phyloP scores from a whole-genome alignment of 2,329 filamentous ascomycete species.

The Madurella mycetomatis region DNA sequence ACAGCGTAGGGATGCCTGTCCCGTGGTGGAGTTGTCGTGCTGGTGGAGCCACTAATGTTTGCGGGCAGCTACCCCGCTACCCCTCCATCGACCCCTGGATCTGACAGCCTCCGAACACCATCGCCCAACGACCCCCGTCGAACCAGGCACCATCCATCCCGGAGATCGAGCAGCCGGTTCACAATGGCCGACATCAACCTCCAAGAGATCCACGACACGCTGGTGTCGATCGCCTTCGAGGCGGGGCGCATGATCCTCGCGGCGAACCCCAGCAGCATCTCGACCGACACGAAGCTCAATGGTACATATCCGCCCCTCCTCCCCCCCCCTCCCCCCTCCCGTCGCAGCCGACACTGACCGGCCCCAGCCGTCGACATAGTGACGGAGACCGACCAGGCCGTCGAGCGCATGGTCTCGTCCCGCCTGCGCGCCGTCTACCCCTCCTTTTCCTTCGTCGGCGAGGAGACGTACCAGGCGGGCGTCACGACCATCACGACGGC shows the following conservation, averaged over 20 bases:
- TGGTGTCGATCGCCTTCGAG: conserved; percentile 56
- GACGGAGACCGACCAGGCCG: conserved; percentile 62
- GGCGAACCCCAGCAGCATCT: conserved; percentile 55
- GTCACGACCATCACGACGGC: conserved; percentile 53
- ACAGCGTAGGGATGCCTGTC: too few species aligned
- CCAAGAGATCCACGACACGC: conserved; percentile 57
- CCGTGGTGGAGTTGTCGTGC: too few species aligned
- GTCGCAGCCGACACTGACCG: not conserved
- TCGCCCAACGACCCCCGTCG: not conserved
- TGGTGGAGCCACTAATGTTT: too few species aligned
- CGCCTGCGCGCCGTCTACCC: conserved; percentile 52
- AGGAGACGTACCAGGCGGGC: conserved; percentile 71
- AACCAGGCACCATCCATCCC: not conserved
- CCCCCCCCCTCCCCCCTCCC: not conserved
- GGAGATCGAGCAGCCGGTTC: not conserved
- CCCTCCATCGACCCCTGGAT: conserved; percentile 1
- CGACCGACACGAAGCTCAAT: conserved; percentile 60
- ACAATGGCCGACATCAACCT: conserved; percentile 55
- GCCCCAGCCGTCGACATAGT: conserved; percentile 60
- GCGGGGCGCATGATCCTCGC: conserved; percentile 61
- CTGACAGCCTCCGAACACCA: not conserved
- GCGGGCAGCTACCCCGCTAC: conserved; percentile 1
- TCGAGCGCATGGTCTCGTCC: conserved; percentile 57
- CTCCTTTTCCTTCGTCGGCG: conserved; percentile 62
- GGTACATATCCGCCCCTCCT: conserved; percentile 40